These are phyloP conservation scores for Lupinus albus DNA, from an alignment of 306 rosid species.

Conservation along the genomic window DNA sequence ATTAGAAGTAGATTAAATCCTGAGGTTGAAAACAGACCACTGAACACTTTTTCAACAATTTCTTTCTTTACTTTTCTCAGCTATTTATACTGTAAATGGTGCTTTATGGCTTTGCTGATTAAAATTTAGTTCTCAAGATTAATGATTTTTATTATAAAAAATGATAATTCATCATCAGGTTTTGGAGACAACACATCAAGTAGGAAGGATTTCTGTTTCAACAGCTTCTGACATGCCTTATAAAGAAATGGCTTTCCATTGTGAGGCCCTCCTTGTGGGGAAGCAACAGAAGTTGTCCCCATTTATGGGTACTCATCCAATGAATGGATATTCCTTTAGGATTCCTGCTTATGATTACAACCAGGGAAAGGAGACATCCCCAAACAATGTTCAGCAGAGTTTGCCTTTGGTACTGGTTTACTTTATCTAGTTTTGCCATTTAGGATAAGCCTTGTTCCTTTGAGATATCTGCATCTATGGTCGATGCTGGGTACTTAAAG, in stretches of 20 bases:
- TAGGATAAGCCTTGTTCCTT: conserved; percentile 7
- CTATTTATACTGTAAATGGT: neutral
- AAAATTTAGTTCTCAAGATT: conserved; percentile 8
- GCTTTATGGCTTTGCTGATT: conserved; percentile 8
- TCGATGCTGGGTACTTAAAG: conserved; percentile 15
- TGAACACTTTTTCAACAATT: conserved; percentile 8
- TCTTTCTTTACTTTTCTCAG: conserved; percentile 12
- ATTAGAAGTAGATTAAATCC: conserved; percentile 15
- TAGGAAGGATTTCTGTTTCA: conserved; percentile 70
- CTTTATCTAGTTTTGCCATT: conserved; percentile 22
- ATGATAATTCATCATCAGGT: conserved; percentile 51
- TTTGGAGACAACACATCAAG: conserved; percentile 60
- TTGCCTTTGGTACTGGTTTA: conserved; percentile 51
- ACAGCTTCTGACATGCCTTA: conserved; percentile 70
- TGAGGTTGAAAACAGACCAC: conserved; percentile 3
- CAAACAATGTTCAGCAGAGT: conserved; percentile 38
- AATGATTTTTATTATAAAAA: neutral
- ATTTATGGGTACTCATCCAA: conserved; percentile 50
- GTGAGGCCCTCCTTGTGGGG: conserved; percentile 72
- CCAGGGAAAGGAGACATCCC: conserved; percentile 43
- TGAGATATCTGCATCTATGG: conserved; percentile 26
- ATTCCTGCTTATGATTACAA: conserved; percentile 41
- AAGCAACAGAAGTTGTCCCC: conserved; percentile 71
- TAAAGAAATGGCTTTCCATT: conserved; percentile 80
- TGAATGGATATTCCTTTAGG: conserved; percentile 46